A percentile compares a stretch with the other conserved stretches of the same genome.
These are phyloP conservation scores for Quercus variabilis DNA, from an alignment of 306 rosid species.

Conservation along the genomic window DNA sequence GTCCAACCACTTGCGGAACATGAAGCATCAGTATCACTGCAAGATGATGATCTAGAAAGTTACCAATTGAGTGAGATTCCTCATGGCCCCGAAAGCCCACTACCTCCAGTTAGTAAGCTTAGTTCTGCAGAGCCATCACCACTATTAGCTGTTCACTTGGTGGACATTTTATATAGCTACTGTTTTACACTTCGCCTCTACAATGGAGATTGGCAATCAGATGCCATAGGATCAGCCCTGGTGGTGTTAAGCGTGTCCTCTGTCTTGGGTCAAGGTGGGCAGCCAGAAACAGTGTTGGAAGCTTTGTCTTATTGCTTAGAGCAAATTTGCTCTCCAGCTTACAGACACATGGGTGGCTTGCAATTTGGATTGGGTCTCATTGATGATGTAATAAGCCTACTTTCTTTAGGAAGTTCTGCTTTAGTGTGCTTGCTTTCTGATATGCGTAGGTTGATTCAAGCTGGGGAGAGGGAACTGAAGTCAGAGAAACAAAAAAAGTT, in stretches of 20 bases:
- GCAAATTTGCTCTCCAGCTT: constrained; percentile 73
- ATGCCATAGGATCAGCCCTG: constrained; percentile 61
- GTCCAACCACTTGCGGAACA: constrained; percentile 51
- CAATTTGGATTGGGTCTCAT: constrained; percentile 60
- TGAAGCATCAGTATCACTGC: constrained; percentile 10
- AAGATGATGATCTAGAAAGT: constrained; percentile 28
- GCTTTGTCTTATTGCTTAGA: constrained; percentile 72
- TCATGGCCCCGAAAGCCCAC: constrained; percentile 60
- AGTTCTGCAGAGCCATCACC: constrained; percentile 79
- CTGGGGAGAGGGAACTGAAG: constrained; percentile 57
- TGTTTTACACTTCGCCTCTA: constrained; percentile 81
- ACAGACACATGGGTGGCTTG: constrained; percentile 65
- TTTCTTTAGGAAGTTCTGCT: constrained; percentile 54
- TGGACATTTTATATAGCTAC: constrained; percentile 72
- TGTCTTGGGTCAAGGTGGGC: constrained; percentile 67
- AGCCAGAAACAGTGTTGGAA: constrained; percentile 65
- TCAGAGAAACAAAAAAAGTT: constrained; percentile 46
- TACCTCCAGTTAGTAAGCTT: constrained; percentile 70
- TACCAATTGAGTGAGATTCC: constrained; percentile 51
- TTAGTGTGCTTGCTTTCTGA: constrained; percentile 64
- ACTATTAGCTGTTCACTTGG: constrained; percentile 64
- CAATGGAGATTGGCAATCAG: constrained; percentile 86
- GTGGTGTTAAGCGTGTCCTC: constrained; percentile 66
- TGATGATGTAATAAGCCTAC: constrained; percentile 53
- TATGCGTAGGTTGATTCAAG: constrained; percentile 57